Conservation (phyloP, 1,284 basidiomycete species). For the Boletus holoroseus region DNA sequence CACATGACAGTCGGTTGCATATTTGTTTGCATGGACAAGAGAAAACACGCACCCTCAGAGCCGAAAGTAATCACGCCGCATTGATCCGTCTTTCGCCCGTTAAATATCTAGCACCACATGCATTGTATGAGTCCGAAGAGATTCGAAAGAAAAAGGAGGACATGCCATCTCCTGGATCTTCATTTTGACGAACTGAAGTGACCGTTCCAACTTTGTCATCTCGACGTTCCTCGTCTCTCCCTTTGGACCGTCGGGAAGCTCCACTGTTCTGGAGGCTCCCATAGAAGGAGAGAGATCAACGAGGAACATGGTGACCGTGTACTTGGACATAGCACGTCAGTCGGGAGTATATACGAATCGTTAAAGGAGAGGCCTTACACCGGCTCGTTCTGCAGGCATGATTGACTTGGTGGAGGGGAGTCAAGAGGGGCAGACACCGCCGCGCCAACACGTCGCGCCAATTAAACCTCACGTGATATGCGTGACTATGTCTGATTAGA, state of each 20-base stretch:
- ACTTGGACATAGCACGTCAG: conserved; percentile 39
- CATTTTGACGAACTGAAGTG: conserved; percentile 79
- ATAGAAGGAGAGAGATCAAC: conserved; percentile 86
- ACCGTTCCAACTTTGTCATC: conserved; percentile 75
- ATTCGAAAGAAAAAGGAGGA: background rate
- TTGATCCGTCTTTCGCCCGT: conserved; percentile 86
- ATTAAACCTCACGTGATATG: conserved; percentile 25
- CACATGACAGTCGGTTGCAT: background rate
- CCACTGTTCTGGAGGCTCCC: conserved; percentile 56
- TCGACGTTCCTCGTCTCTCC: conserved; percentile 49
- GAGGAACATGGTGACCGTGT: conserved; percentile 80
- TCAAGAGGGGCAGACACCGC: too few relatives aligned
- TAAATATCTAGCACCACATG: conserved; percentile 62
- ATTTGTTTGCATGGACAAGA: background rate
- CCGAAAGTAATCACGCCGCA: conserved; percentile 85
- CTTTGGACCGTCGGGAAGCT: conserved; percentile 50
- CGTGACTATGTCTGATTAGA: conserved; percentile 9
- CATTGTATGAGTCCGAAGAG: background rate
- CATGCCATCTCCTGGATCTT: conserved; percentile 84
- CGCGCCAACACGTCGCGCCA: conserved; percentile 20
- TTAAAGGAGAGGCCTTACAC: conserved; percentile 43
- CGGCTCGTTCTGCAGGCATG: conserved; percentile 74
- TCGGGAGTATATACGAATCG: background rate
- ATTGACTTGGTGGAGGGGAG: conserved; percentile 4
- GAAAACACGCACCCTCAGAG: conserved; percentile 52